Evolutionary conservation across 1,284 basidiomycete species (phyloP), one percentile per base, ranked within the genome.

Genomic region (Puccinia horiana): DNA sequence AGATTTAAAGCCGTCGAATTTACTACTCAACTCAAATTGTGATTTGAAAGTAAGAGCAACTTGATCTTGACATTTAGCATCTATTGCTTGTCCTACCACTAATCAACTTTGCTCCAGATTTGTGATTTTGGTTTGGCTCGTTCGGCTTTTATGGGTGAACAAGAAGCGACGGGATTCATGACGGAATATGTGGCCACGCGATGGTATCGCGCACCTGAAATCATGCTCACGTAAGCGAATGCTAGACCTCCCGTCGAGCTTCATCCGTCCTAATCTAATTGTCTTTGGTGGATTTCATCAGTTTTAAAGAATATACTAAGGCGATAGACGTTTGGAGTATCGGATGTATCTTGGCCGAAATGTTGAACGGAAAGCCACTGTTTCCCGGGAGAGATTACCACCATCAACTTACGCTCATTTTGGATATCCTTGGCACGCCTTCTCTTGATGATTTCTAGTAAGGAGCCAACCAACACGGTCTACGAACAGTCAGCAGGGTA

Each of bases 11-110:
- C 95, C 95, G 0, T 95, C 94, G 49, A 98, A 98, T 85, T 89
- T 97, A 12, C 90, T 97, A n/a, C 90, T 98, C 79, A 97, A 97
- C 85, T 94, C 94, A 83, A 96, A 98, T 87, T 98, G 96, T 86
- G 96, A 98, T 86, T 91, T 98, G 84, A 97, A 97, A 87, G 94
- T 95, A n/a, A n/a, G n/a, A n/a, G n/a, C n/a, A n/a, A n/a, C n/a
- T n/a, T n/a, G n/a, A n/a, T n/a, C n/a, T n/a, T n/a, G n/a, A n/a
- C n/a, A n/a, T n/a, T n/a, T n/a, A n/a, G n/a, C n/a, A n/a, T n/a
- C n/a, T n/a, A n/a, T n/a, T n/a, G n/a, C n/a, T n/a, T n/a, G n/a
- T n/a, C n/a, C n/a, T n/a, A n/a, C n/a, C n/a, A n/a, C n/a, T n/a
- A n/a, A n/a, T n/a, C n/a, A n/a, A n/a, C n/a, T n/a, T n/a, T n/a